Percentiles rank a stretch among this genome's conserved stretches.
These are phyloP conservation scores for Prunus salicina DNA, from an alignment of 306 rosid species.

Conservation along the genomic window DNA sequence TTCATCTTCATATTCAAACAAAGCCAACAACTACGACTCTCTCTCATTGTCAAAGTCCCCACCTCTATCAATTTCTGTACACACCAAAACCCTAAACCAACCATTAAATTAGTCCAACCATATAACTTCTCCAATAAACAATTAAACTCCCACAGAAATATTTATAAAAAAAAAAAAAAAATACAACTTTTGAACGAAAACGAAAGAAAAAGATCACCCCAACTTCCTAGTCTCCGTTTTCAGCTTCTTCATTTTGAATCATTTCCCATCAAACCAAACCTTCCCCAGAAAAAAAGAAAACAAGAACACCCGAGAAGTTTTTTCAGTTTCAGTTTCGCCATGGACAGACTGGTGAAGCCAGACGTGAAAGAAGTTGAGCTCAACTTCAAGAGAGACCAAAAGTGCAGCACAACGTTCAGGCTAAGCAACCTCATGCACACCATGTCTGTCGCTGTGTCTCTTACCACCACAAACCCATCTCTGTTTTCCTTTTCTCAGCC, in stretches of 20 bases:
- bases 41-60: conserved; percentile 15
- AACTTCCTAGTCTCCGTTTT: neutral
- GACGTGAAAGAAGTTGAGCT: conserved; percentile 68
- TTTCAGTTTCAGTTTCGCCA: conserved; percentile 5
- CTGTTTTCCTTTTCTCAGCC: conserved; percentile 47
- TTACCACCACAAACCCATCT: conserved; percentile 63
- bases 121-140: neutral
- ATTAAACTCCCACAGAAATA: neutral
- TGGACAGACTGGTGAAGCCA: conserved; percentile 89
- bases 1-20: conserved; percentile 7
- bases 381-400: conserved; percentile 47
- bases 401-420: conserved; percentile 56
- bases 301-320: neutral
- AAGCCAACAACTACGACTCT: conserved; percentile 9
- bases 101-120: neutral
- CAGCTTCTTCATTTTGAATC: neutral
- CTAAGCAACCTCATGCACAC: conserved; percentile 89
- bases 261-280: neutral
- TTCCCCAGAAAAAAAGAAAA: neutral
- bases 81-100: conserved; percentile 20
- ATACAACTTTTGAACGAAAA: neutral
- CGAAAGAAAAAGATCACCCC: neutral
- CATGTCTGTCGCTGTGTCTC: conserved; percentile 86
- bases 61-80: neutral
- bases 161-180: neutral